Evolutionary conservation across 1,284 basidiomycete genomes (phyloP).

Genomic region (Porphyrellus sp.): DNA sequence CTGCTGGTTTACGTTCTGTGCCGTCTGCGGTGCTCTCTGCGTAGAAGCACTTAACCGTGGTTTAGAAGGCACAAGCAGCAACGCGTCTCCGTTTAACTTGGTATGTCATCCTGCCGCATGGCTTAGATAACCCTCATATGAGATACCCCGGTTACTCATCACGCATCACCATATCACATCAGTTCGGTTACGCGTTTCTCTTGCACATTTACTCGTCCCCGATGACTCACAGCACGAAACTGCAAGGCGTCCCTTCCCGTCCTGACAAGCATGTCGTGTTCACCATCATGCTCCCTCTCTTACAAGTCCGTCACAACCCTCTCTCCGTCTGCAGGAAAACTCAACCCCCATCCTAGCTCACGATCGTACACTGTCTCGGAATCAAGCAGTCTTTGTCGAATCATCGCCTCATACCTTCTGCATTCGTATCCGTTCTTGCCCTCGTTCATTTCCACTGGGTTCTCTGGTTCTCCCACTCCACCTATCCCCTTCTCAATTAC

Average conservation of each 20-base stretch:
- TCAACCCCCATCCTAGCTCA: slow-evolving; percentile 41
- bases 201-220: slow-evolving; percentile 70
- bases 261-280: slow-evolving; percentile 68
- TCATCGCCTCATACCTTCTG: slow-evolving; percentile 64
- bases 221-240: slow-evolving; percentile 48
- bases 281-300: slow-evolving; percentile 63
- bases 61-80: slow-evolving; percentile 57
- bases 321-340: not conserved
- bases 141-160: not conserved
- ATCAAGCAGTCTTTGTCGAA: slow-evolving; percentile 57
- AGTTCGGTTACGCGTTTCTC: slow-evolving; percentile 75
- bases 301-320: slow-evolving; percentile 48
- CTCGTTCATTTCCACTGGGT: slow-evolving; percentile 66
- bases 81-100: slow-evolving; percentile 62
- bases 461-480: slow-evolving; percentile 45
- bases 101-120: slow-evolving; percentile 39
- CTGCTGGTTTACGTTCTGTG: slow-evolving; percentile 69
- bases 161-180: not conserved
- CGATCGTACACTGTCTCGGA: slow-evolving; percentile 60
- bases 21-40: slow-evolving; percentile 61
- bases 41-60: slow-evolving; percentile 64
- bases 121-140: not conserved
- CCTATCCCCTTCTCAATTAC: slow-evolving; percentile 69
- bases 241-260: slow-evolving; percentile 47
- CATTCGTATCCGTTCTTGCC: slow-evolving; percentile 54